Base-by-base conservation (phyloP, 2,329 filamentous ascomycete species). In the Emergomyces orientalis region DNA sequence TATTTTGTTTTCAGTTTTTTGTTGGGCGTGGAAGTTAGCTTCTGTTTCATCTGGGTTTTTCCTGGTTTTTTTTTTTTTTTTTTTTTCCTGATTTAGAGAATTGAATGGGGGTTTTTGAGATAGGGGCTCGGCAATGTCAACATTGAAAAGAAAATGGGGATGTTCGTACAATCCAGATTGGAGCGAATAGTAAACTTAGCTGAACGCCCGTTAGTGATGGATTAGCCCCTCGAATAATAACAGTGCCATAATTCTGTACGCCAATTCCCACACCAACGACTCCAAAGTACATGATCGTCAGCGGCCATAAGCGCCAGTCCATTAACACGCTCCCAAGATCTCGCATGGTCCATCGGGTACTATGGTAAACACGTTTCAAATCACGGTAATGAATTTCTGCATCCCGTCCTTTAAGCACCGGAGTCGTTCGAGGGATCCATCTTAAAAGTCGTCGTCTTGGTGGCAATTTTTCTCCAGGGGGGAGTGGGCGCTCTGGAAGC, bases 241-340 rank as follows among this genome's bases (percentile, higher is more conserved):
- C 85, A 2, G 88, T 93, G 39, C 88, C 90, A 71, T 96, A 96
- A 56, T 89, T 85, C 76, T 96, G 91, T 0, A 90, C 91, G 54
- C 91, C 91, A 65, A 96, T 96, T 9, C 91, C 91, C 2, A 96
- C 91, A 27, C 91, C 91, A 1, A 96, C 91, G 2, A 96, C 91
- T 25, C 91, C 91, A 77, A 96, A 96, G 77, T 96, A 96, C 91
- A 96, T 96, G 61, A 96, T 72, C 1, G 88, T 82, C 67, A 96
- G 76, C 1, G 91, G 91, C 88, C 90, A 96, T 22, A 96, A 80
- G 2, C 91, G 85, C 91, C 91, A 96, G 75, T 96, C 91, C 43
- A 89, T 80, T 37, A 96, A 77, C 1, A 95, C 89, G 30, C 79
- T 77, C 30, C 79, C 78, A 0, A 96, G 79, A 67, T 96, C 90